phyloP scores from a whole-genome alignment of 352 stramenopile species.

The Thalassiosira sp. region DNA sequence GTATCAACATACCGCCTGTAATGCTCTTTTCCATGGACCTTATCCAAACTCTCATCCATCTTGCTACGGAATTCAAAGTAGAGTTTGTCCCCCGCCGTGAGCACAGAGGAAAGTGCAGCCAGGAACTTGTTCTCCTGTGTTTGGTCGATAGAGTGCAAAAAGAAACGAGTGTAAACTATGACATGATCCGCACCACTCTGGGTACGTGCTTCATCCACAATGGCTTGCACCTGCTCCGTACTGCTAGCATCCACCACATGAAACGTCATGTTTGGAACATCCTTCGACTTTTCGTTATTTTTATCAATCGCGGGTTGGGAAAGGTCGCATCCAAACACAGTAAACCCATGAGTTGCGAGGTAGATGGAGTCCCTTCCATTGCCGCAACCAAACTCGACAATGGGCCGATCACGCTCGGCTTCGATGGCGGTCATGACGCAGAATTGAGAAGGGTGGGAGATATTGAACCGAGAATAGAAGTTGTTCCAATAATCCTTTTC shows the following conservation, averaged over 20 bases:
- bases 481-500: background rate
- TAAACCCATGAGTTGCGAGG: background rate
- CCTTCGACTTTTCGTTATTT: background rate
- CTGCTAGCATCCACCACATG: background rate
- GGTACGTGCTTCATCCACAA: background rate
- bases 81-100: background rate
- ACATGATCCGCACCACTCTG: background rate
- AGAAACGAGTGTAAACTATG: background rate
- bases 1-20: too few relatives aligned
- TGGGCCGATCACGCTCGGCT: background rate
- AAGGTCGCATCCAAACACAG: background rate
- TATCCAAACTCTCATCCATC: too few relatives aligned
- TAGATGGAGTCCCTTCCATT: background rate
- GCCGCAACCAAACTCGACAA: background rate
- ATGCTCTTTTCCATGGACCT: too few relatives aligned
- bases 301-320: background rate
- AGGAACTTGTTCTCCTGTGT: background rate
- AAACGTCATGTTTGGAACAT: background rate
- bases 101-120: too few relatives aligned
- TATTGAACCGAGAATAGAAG: background rate
- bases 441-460: background rate
- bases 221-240: background rate
- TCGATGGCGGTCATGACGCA: background rate
- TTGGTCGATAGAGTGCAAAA: background rate
- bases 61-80: background rate